Percentiles rank a stretch among this genome's conserved stretches.
Evolutionary conservation across 208 protist genomes (phyloP).

Genomic region (Trichomonas vaginalis): DNA sequence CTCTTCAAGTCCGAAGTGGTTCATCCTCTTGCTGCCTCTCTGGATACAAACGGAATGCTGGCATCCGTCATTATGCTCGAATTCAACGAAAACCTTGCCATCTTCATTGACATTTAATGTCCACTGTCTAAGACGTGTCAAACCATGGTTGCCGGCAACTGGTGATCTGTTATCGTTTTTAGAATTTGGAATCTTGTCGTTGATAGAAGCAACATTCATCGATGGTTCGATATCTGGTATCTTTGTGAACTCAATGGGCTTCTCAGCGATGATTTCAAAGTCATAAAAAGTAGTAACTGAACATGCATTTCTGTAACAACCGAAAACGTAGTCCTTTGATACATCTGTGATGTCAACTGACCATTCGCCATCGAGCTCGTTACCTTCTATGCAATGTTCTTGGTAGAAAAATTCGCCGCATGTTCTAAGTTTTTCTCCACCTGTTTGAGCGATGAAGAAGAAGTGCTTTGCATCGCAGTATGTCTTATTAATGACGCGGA

Average conservation of each 20-base stretch:
- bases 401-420: background rate
- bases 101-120: background rate
- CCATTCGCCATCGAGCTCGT: background rate
- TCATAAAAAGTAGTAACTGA: background rate
- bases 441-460: background rate
- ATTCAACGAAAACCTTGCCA: background rate
- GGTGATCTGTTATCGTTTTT: background rate
- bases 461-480: background rate
- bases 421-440: background rate
- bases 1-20: background rate
- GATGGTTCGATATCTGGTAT: background rate
- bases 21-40: background rate
- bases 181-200: background rate
- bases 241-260: background rate
- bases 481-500: background rate
- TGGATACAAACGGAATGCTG: background rate
- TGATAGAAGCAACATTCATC: background rate
- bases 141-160: background rate
- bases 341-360: background rate
- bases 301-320: background rate
- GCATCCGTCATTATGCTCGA: background rate
- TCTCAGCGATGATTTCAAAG: background rate
- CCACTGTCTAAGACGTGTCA: background rate
- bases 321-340: background rate
- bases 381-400: background rate